phyloP scores from a whole-genome alignment of 2,329 filamentous ascomycete species.

The Fusarium caatingaense region DNA sequence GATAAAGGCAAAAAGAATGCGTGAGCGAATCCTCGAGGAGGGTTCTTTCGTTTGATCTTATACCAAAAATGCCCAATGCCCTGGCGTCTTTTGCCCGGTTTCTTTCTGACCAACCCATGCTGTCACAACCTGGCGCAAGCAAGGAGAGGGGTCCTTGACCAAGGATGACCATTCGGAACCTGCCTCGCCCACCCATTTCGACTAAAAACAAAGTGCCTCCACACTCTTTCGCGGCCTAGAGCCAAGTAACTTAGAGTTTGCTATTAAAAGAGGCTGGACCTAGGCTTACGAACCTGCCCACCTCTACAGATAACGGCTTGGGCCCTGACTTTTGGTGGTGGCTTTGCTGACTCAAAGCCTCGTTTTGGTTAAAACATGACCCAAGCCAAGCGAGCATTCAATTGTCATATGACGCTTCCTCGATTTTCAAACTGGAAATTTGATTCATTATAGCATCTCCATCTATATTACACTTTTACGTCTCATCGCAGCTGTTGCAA shows the following conservation, averaged over 20 bases:
- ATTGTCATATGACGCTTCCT: constrained; percentile 14
- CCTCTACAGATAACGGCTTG: constrained; percentile 8
- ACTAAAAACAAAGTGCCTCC: constrained; percentile 17
- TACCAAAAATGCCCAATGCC: constrained; percentile 35
- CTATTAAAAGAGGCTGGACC: constrained; percentile 20
- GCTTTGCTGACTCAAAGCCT: constrained; percentile 26
- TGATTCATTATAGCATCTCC: constrained; percentile 20
- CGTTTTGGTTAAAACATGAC: constrained; percentile 20
- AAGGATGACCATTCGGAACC: constrained; percentile 36
- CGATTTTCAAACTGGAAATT: constrained; percentile 8
- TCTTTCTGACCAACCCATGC: constrained; percentile 42
- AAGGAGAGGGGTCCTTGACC: constrained; percentile 38
- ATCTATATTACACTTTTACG: constrained; percentile 46
- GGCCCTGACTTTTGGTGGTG: constrained; percentile 18
- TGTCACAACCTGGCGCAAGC: constrained; percentile 35
- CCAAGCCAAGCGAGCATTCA: constrained; percentile 8
- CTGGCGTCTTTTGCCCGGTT: constrained; percentile 45
- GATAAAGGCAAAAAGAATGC: constrained; percentile 10
- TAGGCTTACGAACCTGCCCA: constrained; percentile 10
- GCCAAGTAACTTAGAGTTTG: constrained; percentile 1
- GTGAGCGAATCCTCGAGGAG: constrained; percentile 3
- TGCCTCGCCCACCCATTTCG: constrained; percentile 38
- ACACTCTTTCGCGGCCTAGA: constrained; percentile 21
- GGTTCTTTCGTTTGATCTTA: constrained; percentile 42
- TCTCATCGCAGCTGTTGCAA: constrained; percentile 22